Percentiles rank a stretch among this genome's conserved stretches.
These are phyloP conservation scores for Sporothrix humicola DNA, from an alignment of 2,329 filamentous ascomycete species.

Conservation along the genomic window DNA sequence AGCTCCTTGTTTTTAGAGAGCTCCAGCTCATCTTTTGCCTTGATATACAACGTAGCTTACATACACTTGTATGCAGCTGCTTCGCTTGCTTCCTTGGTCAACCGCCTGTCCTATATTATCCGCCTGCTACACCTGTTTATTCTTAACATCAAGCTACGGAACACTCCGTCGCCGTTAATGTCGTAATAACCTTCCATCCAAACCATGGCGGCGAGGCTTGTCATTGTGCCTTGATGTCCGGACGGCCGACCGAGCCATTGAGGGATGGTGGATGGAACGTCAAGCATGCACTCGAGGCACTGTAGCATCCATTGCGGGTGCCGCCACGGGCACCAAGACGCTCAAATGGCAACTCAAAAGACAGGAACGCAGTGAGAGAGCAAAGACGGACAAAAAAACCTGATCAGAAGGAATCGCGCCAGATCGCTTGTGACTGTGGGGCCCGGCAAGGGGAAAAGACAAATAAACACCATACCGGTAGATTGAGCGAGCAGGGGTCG, in stretches of 20 bases:
- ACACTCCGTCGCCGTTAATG: constrained; percentile 9
- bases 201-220: neutral
- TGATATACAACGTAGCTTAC: neutral
- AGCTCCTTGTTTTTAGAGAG: neutral
- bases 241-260: neutral
- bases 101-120: neutral
- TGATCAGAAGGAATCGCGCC: constrained; percentile 24
- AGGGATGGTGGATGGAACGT: constrained; percentile 11
- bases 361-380: neutral
- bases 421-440: constrained; percentile 29
- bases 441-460: neutral
- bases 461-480: constrained; percentile 15
- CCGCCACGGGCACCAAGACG: neutral
- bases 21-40: neutral
- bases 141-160: neutral
- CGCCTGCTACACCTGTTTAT: neutral
- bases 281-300: constrained; percentile 6
- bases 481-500: constrained; percentile 23
- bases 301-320: constrained; percentile 19
- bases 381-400: constrained; percentile 5
- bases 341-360: neutral
- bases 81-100: constrained; percentile 4
- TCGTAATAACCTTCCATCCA: constrained; percentile 11
- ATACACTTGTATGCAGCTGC: neutral
- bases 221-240: constrained; percentile 6